Evolutionary conservation across 352 stramenopile species (phyloP).

Genomic region (Pythium utonaiense): DNA sequence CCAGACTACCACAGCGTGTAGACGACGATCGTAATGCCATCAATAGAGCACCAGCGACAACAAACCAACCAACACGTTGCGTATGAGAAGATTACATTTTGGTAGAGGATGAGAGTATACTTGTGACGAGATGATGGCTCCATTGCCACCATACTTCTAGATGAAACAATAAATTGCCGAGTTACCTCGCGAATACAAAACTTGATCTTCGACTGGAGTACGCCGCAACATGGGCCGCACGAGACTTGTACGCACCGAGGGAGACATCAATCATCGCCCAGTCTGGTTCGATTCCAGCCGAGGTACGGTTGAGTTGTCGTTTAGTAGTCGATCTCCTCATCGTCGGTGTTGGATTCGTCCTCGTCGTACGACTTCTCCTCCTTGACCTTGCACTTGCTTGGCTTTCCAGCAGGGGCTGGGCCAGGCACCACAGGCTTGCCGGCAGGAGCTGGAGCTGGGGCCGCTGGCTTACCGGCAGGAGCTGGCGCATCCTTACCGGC

Average conservation of each 20-base stretch:
- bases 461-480: slow-evolving; percentile 1
- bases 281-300: not conserved
- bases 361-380: slow-evolving; percentile 9
- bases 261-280: not conserved
- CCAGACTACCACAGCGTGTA: slow-evolving; percentile 54
- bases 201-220: not conserved
- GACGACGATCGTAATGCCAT: not conserved
- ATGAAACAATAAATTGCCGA: slow-evolving; percentile 11
- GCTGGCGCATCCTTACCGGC: not conserved
- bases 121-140: not conserved
- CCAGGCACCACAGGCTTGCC: not conserved
- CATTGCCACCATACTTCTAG: slow-evolving; percentile 1
- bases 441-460: not conserved
- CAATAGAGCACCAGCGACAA: no score
- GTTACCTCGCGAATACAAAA: slow-evolving; percentile 1
- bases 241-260: not conserved
- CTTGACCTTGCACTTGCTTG: slow-evolving; percentile 19
- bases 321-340: slow-evolving; percentile 20
- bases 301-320: not conserved
- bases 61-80: no score
- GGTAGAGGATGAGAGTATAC: not conserved
- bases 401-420: not conserved
- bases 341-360: slow-evolving; percentile 4
- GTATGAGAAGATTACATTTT: slow-evolving; percentile 1
- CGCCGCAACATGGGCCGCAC: not conserved